phyloP scores from a whole-genome alignment of 2,329 filamentous ascomycete species.

The Arthrobotrys musiformis region DNA sequence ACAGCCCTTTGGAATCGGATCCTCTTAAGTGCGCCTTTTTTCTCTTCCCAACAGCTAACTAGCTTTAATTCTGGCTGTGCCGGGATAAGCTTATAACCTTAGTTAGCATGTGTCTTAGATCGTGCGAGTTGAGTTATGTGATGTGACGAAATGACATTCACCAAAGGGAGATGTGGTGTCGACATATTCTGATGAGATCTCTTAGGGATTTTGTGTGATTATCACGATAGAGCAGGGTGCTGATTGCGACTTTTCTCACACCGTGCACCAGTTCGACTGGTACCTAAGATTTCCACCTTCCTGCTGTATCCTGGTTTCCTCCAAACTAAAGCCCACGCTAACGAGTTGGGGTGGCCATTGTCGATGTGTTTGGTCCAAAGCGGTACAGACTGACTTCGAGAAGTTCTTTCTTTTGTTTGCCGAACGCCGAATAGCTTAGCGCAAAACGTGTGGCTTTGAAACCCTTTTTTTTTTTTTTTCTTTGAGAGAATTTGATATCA shows the following conservation, averaged over 20 bases:
- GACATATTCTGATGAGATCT: conserved; percentile 44
- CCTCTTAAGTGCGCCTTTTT: conserved; percentile 24
- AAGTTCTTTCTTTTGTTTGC: not conserved
- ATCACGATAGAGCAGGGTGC: conserved; percentile 51
- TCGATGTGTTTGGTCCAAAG: not conserved
- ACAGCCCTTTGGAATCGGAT: conserved; percentile 6
- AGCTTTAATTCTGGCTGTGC: conserved; percentile 1
- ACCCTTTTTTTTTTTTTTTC: not conserved
- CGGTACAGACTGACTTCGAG: not conserved
- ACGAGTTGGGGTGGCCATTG: not conserved
- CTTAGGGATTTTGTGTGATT: conserved; percentile 44
- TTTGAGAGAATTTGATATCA: conserved; percentile 19
- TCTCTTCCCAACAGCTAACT: not conserved
- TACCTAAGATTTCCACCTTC: not conserved
- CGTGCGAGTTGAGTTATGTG: conserved; percentile 24
- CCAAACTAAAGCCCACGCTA: not conserved
- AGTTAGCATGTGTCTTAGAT: conserved; percentile 26
- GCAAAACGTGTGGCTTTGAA: not conserved
- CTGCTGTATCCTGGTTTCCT: conserved; percentile 24
- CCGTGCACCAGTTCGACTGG: conserved; percentile 4
- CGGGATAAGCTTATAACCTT: conserved; percentile 33
- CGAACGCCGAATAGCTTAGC: conserved; percentile 15
- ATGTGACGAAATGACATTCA: conserved; percentile 35
- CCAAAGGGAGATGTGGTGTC: conserved; percentile 23
- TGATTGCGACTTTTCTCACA: conserved; percentile 47